Conservation (phyloP, 2,329 filamentous ascomycete species). For the Colletotrichum sp. region DNA sequence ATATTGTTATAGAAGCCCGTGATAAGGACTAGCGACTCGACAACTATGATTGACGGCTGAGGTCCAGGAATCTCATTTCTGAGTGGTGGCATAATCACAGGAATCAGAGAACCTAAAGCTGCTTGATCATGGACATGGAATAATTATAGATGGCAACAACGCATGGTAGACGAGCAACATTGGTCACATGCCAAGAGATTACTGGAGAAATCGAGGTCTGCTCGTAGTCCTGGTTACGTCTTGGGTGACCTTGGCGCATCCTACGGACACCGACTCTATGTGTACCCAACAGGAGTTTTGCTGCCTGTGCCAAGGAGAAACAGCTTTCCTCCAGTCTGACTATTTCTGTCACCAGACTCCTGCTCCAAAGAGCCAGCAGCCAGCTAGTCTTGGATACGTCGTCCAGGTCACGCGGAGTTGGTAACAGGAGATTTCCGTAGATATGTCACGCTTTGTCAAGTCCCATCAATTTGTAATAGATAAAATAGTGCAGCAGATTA, state of each 20-base stretch:
- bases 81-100: rapidly evolving
- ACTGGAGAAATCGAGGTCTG: background rate
- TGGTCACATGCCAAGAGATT: background rate
- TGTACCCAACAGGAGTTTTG: rapidly evolving
- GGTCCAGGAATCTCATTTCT: background rate
- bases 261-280: background rate
- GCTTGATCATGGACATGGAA: rapidly evolving
- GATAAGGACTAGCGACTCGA: background rate
- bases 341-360: rapidly evolving
- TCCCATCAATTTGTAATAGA: too few species aligned
- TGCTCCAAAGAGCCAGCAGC: rapidly evolving
- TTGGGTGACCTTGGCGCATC: background rate
- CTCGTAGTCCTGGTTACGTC: too few species aligned
- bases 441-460: too few species aligned
- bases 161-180: rapidly evolving
- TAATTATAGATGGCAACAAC: background rate
- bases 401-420: too few species aligned
- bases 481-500: too few species aligned
- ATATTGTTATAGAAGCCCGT: background rate
- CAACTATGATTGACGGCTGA: rapidly evolving
- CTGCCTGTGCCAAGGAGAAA: background rate
- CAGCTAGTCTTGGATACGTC: too few species aligned
- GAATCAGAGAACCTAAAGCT: rapidly evolving
- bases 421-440: too few species aligned
- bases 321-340: rapidly evolving